phyloP scores from a whole-genome alignment of 169 alveolate genomes.

The Theileria orientalis region DNA sequence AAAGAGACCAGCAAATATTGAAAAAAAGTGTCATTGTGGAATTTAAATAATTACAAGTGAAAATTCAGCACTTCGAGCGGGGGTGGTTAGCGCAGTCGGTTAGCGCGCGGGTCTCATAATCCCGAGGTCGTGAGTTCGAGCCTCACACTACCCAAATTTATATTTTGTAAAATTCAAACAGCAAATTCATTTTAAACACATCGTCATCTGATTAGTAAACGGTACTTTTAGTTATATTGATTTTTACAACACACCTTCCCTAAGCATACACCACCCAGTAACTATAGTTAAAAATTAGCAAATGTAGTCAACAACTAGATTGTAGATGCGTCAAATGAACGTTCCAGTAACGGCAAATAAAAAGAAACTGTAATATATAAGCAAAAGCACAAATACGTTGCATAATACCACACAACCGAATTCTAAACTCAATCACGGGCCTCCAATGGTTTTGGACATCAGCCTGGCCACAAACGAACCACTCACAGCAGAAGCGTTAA shows the following conservation, averaged over 20 bases:
- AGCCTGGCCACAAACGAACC: background rate
- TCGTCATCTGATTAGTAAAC: too few relatives aligned
- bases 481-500: background rate
- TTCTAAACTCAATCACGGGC: background rate
- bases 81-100: conserved; percentile 91
- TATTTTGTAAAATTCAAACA: background rate
- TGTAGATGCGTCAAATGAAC: too few relatives aligned
- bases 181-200: too few relatives aligned
- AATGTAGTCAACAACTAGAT: too few relatives aligned
- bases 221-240: too few relatives aligned
- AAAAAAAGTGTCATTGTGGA: background rate
- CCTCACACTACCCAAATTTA: conserved; percentile 83
- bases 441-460: background rate
- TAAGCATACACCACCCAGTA: too few relatives aligned
- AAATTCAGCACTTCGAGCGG: background rate
- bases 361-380: too few relatives aligned
- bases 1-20: background rate
- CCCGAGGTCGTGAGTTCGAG: conserved; percentile 93
- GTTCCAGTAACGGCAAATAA: too few relatives aligned
- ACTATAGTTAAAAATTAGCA: too few relatives aligned
- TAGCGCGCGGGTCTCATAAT: conserved; percentile 92
- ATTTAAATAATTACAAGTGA: background rate
- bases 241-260: too few relatives aligned
- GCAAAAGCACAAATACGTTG: too few relatives aligned
- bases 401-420: too few relatives aligned